phyloP scores from a whole-genome alignment of 2,329 filamentous ascomycete species.

The Neurospora sp. region DNA sequence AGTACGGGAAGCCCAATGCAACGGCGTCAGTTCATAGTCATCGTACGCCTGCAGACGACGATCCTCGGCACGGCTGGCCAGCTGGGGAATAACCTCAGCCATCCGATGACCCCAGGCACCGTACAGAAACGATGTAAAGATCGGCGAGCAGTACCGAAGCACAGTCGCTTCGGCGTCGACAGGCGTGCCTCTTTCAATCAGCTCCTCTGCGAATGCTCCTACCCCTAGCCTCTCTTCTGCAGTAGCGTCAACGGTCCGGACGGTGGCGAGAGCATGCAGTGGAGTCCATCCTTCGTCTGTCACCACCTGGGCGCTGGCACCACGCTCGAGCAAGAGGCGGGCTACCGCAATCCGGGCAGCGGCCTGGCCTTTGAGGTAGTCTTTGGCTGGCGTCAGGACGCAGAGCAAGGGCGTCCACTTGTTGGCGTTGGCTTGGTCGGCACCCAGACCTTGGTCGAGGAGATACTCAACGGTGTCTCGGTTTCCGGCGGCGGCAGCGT shows the following conservation, averaged over 20 bases:
- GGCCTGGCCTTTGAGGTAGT: not conserved
- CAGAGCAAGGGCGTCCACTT: conserved; percentile 24
- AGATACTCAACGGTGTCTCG: conserved; percentile 15
- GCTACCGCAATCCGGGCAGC: conserved; percentile 5
- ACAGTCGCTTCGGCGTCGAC: not conserved
- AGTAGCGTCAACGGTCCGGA: not conserved
- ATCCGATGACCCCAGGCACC: not conserved
- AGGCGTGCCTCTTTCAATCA: not conserved
- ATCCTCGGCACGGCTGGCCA: not conserved
- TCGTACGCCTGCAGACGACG: not conserved
- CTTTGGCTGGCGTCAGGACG: conserved; percentile 12
- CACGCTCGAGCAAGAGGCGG: conserved; percentile 16
- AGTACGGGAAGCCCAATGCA: not conserved
- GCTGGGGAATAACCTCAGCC: not conserved
- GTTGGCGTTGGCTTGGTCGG: conserved; percentile 16
- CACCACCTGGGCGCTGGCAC: conserved; percentile 11
- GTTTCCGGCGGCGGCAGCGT: conserved; percentile 18
- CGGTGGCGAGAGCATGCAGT: conserved; percentile 12
- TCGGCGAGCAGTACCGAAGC: not conserved
- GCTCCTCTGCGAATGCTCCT: not conserved
- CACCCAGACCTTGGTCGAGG: conserved; percentile 10
- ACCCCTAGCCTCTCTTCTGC: not conserved
- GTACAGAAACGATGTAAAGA: not conserved
- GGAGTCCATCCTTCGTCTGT: conserved; percentile 20
- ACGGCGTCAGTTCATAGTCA: not conserved